Base-by-base conservation (phyloP, 1,284 basidiomycete species). In the Moesziomyces globuligerus region DNA sequence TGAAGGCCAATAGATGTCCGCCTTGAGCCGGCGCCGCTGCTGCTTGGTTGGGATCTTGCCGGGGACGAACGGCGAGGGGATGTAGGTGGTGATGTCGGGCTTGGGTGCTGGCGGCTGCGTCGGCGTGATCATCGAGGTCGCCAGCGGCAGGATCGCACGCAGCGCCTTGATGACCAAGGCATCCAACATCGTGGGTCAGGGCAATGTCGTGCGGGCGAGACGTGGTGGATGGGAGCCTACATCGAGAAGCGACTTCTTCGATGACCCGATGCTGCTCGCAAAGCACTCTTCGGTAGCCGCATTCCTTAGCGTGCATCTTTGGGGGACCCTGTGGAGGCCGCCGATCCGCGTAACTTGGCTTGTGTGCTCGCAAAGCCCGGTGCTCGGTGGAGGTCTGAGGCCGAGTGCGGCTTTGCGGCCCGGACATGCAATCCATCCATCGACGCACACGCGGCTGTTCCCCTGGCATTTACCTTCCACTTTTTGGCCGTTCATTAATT, bases 11-110 rank as follows among this genome's bases (percentile, higher is more conserved):
- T 72, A 67, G 28, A 72, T 72, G 25, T 67, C 58, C 7, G 68
- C 50, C 32, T 67, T 66, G 39, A 72, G 67, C 10, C 57, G 60
- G 1, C 67, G 49, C 24, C 67, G 60, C 26, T 65, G 61, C 10
- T 43, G 46, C 40, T 65, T 64, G 41, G 51, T 55, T 1, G 60
- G 59, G 34, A 65, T 65, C 46, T 60, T 60, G 48, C 57, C 55
- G 3, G 61, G 62, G 0, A 61, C 61, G 24, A 65, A 66, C 4
- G 68, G 68, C 8, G 68, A 72, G 8, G 68, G 58, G 34, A 72
- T 66, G 50, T 62, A 66, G 17, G 62, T 67, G 7, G 62, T 66
- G 13, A 55, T 40, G 25, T 54, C 45, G 17, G 62, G 57, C 17
- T 57, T 50, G n/a, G 68, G 58, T n/a, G 68, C 61, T 5, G 57